Conservation (phyloP, 2,329 filamentous ascomycete species). For the Berkeleyomyces basicola region DNA sequence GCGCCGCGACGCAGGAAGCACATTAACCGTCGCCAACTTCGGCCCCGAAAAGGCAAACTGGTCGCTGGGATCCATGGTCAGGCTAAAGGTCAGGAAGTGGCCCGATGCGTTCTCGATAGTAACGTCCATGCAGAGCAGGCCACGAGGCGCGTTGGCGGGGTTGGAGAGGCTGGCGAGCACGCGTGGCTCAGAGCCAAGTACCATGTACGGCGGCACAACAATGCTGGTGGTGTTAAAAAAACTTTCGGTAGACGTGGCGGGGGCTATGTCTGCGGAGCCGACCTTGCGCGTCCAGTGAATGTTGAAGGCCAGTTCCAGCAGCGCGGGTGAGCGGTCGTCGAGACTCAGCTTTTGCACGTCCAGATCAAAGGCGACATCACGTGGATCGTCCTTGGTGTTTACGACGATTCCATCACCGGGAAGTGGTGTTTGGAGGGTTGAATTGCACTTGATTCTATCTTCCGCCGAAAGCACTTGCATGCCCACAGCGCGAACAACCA, state of each 20-base stretch:
- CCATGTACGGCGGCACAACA: constrained; percentile 60
- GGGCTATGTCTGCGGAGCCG: constrained; percentile 17
- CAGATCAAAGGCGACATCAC: constrained; percentile 56
- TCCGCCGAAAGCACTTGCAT: constrained; percentile 39
- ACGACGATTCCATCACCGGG: constrained; percentile 33
- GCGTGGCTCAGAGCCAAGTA: constrained; percentile 72
- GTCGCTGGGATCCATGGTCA: constrained; percentile 83
- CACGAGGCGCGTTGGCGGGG: constrained; percentile 19
- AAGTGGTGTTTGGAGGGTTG: constrained; percentile 24
- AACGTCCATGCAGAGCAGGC: constrained; percentile 32
- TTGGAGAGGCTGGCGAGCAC: constrained; percentile 49
- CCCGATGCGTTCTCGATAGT: constrained; percentile 86
- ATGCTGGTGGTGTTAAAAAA: constrained; percentile 47
- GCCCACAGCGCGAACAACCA: constrained; percentile 46
- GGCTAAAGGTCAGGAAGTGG: constrained; percentile 85
- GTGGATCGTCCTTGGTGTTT: constrained; percentile 44
- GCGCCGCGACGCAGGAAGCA: constrained; percentile 67
- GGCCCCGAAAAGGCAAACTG: constrained; percentile 85
- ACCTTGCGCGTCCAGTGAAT: constrained; percentile 57
- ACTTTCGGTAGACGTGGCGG: constrained; percentile 12
- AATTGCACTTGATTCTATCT: constrained; percentile 38
- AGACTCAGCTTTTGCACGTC: constrained; percentile 59
- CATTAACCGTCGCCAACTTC: constrained; percentile 62
- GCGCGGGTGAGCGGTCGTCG: constrained; percentile 63
- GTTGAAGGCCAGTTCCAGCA: constrained; percentile 56